Percentiles rank a stretch among this genome's conserved stretches.
These are phyloP conservation scores for Candida sphagnicola DNA, from an alignment of 805 yeast genomes.

Conservation along the genomic window DNA sequence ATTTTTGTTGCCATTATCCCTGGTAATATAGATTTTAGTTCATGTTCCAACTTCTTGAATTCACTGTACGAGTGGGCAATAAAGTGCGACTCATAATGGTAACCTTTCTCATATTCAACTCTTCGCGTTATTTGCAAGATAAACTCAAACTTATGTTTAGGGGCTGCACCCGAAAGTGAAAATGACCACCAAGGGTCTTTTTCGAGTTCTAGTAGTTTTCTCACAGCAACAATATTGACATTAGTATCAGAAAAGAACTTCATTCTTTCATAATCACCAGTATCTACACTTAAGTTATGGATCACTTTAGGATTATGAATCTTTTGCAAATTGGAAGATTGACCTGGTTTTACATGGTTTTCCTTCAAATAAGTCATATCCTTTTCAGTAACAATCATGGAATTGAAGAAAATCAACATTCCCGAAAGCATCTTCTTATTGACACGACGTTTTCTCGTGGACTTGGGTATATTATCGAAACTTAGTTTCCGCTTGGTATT, in stretches of 20 bases:
- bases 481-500: constrained; percentile 68
- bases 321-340: constrained; percentile 34
- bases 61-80: constrained; percentile 65
- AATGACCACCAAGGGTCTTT: not conserved
- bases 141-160: constrained; percentile 39
- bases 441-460: constrained; percentile 57
- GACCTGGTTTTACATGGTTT: constrained; percentile 33
- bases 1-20: constrained; percentile 53
- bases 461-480: constrained; percentile 26
- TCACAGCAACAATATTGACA: constrained; percentile 67
- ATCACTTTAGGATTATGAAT: constrained; percentile 9
- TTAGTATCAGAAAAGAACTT: constrained; percentile 53
- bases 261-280: constrained; percentile 19
- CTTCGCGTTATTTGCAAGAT: constrained; percentile 41
- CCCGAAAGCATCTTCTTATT: constrained; percentile 59
- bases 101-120: constrained; percentile 13
- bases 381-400: constrained; percentile 61
- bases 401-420: constrained; percentile 65
- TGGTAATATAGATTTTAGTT: constrained; percentile 57
- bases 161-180: not conserved
- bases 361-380: constrained; percentile 47
- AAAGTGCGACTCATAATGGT: constrained; percentile 30
- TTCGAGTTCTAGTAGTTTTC: constrained; percentile 14
- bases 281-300: constrained; percentile 1
- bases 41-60: constrained; percentile 54